phyloP scores from a whole-genome alignment of 257 asterid genomes.

The Solanum medicagineum region DNA sequence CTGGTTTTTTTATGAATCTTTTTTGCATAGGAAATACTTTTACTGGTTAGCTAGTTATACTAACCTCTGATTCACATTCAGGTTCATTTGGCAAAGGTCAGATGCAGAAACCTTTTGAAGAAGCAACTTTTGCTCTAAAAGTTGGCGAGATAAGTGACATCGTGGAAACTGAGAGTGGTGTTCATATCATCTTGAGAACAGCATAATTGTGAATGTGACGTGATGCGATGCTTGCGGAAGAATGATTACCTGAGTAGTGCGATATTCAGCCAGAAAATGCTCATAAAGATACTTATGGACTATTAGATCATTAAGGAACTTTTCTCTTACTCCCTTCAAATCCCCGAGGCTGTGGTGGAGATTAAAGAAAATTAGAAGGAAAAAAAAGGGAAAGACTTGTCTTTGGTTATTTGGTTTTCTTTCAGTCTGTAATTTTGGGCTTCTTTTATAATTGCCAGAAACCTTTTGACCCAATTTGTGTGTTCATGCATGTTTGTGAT shows the following conservation, averaged over 20 bases:
- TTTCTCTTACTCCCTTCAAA: neutral
- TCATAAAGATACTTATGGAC: neutral
- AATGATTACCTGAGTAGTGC: neutral
- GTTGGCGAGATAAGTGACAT: slow-evolving; percentile 75
- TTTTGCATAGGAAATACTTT: neutral
- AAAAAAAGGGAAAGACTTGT: neutral
- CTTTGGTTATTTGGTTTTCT: neutral
- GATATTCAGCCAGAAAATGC: neutral
- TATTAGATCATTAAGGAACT: neutral
- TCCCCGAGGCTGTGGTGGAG: neutral
- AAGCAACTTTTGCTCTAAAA: slow-evolving; percentile 50
- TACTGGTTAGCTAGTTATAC: neutral
- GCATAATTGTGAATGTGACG: neutral
- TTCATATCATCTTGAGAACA: slow-evolving; percentile 75
- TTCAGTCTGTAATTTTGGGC: neutral
- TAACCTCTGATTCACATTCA: slow-evolving; percentile 9
- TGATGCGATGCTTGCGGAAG: neutral
- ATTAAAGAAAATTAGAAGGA: neutral
- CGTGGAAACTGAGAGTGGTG: slow-evolving; percentile 85
- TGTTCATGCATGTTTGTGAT: neutral
- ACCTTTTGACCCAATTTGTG: neutral
- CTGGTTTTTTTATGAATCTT: neutral
- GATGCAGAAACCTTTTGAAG: slow-evolving; percentile 96
- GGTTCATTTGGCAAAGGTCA: slow-evolving; percentile 74
- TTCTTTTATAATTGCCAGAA: neutral